Conservation (phyloP, 768 basidiomycete genomes). For the Hygrocybe punicea region DNA sequence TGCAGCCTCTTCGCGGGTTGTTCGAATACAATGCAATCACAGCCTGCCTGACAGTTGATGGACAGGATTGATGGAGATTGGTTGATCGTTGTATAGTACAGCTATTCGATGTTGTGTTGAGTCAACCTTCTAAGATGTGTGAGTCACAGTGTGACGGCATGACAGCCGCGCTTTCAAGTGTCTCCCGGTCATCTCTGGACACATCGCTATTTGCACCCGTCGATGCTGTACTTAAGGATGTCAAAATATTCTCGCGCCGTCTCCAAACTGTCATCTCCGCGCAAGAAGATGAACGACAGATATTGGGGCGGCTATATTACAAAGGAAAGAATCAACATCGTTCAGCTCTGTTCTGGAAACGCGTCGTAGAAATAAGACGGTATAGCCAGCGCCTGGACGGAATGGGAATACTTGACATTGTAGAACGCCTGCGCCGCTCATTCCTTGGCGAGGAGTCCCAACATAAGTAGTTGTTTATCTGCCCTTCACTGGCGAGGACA, state of each 20-base stretch:
- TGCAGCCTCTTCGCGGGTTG: too few species aligned
- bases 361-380: slow-evolving; percentile 57
- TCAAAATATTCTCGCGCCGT: slow-evolving; percentile 53
- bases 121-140: too few species aligned
- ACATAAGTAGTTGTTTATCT: slow-evolving; percentile 33
- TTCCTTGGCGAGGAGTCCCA: slow-evolving; percentile 47
- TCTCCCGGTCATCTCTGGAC: slow-evolving; percentile 27
- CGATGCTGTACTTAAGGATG: slow-evolving; percentile 57
- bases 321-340: slow-evolving; percentile 80
- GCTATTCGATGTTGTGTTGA: too few species aligned
- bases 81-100: too few species aligned
- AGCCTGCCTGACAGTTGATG: too few species aligned
- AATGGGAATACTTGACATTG: slow-evolving; percentile 27
- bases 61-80: too few species aligned
- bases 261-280: slow-evolving; percentile 44
- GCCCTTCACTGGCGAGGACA: not conserved
- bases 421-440: slow-evolving; percentile 43
- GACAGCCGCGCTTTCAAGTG: not conserved
- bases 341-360: slow-evolving; percentile 66
- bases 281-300: slow-evolving; percentile 50
- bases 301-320: slow-evolving; percentile 69
- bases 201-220: slow-evolving; percentile 37
- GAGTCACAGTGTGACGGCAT: too few species aligned
- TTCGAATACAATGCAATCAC: too few species aligned
- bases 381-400: slow-evolving; percentile 41